phyloP scores from a whole-genome alignment of 1,284 basidiomycete genomes.

The Pholiota adiposa region DNA sequence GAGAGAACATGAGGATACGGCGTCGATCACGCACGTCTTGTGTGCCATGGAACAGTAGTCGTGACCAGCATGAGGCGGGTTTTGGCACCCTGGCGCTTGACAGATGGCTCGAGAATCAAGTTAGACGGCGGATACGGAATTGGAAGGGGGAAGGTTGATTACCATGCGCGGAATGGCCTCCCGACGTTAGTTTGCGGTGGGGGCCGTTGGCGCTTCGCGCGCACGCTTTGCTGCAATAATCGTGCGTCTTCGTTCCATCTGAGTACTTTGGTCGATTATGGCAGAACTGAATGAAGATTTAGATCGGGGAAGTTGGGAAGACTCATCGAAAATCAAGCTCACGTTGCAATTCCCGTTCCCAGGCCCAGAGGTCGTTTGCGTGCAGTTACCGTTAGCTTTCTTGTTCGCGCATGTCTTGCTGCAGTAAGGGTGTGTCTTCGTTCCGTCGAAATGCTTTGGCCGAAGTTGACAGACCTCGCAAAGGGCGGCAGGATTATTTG shows the following conservation, averaged over 20 bases:
- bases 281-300: conserved; percentile 44
- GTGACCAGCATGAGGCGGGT: conserved; percentile 43
- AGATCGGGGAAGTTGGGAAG: background rate
- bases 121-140: conserved; percentile 20
- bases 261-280: conserved; percentile 55
- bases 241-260: conserved; percentile 55
- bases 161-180: conserved; percentile 21
- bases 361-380: conserved; percentile 21
- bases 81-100: conserved; percentile 55
- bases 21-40: conserved; percentile 43
- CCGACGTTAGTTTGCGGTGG: conserved; percentile 24
- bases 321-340: conserved; percentile 15
- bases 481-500: conserved; percentile 32
- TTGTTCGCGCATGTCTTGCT: conserved; percentile 49
- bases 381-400: conserved; percentile 26
- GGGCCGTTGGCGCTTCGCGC: conserved; percentile 46
- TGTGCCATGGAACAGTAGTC: conserved; percentile 54
- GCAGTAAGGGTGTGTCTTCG: conserved; percentile 47
- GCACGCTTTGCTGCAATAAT: conserved; percentile 63
- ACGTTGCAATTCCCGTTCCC: conserved; percentile 43
- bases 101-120: conserved; percentile 39
- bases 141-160: conserved; percentile 20
- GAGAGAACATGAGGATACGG: background rate
- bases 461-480: conserved; percentile 50
- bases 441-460: conserved; percentile 53